These are phyloP conservation scores for Isatis tinctoria DNA, from an alignment of 345 rosid genomes.

Conservation along the genomic window DNA sequence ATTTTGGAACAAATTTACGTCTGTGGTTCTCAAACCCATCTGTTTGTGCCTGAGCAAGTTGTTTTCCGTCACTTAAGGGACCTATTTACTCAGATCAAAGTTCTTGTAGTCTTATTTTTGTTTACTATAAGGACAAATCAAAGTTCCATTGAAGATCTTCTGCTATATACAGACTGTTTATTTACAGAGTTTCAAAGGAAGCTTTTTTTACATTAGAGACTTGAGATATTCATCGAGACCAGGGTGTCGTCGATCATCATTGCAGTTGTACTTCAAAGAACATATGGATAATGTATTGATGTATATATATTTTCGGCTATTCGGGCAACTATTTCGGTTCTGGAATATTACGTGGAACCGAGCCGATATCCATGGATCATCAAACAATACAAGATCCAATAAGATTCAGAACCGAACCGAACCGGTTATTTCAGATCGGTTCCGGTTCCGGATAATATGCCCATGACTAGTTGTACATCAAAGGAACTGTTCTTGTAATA, in stretches of 20 bases:
- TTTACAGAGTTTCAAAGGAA: not conserved
- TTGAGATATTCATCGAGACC: not conserved
- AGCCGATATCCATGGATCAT: too few relatives aligned
- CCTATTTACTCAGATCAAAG: constrained; percentile 2
- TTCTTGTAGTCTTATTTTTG: not conserved
- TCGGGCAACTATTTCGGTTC: too few relatives aligned
- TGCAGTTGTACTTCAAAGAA: constrained; percentile 47
- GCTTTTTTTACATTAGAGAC: too few relatives aligned
- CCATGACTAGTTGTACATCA: constrained; percentile 49
- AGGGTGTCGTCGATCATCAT: constrained; percentile 29
- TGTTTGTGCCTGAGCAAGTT: not conserved
- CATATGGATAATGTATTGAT: too few relatives aligned
- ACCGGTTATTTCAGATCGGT: too few relatives aligned
- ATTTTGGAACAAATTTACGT: not conserved
- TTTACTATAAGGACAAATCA: not conserved
- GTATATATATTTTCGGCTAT: too few relatives aligned
- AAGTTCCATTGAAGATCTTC: not conserved
- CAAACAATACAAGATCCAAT: too few relatives aligned
- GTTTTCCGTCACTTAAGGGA: not conserved
- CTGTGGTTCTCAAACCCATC: too few relatives aligned
- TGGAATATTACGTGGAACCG: too few relatives aligned
- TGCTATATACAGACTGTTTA: not conserved
- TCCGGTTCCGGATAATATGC: too few relatives aligned
- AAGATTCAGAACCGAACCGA: too few relatives aligned
- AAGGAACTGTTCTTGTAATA: constrained; percentile 43